Conservation (phyloP, 805 yeast genomes). For the Wickerhamiella siamensis region DNA sequence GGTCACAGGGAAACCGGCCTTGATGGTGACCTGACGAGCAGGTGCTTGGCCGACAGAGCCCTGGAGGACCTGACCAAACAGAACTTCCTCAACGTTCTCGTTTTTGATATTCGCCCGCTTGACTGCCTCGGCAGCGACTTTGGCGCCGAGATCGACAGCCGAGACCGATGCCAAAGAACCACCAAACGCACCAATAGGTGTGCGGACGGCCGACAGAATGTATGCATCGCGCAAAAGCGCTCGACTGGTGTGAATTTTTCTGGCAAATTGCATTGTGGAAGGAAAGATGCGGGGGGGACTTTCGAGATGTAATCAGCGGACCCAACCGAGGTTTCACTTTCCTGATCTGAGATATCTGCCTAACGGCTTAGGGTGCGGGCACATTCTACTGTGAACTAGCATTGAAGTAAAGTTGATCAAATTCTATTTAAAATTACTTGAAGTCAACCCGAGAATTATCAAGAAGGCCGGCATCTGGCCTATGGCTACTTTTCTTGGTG, state of each 20-base stretch:
- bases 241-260: neutral
- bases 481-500: too few species aligned
- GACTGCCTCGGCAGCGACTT: conserved; percentile 76
- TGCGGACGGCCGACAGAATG: conserved; percentile 78
- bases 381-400: too few species aligned
- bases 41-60: conserved; percentile 94
- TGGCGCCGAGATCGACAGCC: conserved; percentile 71
- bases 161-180: conserved; percentile 59
- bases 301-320: too few species aligned
- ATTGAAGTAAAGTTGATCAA: too few species aligned
- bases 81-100: conserved; percentile 68
- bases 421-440: too few species aligned
- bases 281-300: neutral
- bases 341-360: too few species aligned
- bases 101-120: conserved; percentile 59
- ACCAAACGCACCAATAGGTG: conserved; percentile 89
- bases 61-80: conserved; percentile 80
- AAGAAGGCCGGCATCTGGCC: too few species aligned
- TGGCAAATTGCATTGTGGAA: neutral
- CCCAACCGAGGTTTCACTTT: too few species aligned
- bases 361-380: too few species aligned
- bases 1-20: conserved; percentile 67
- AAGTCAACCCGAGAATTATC: too few species aligned
- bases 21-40: conserved; percentile 88
- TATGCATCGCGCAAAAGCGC: conserved; percentile 25